phyloP scores from a whole-genome alignment of 345 rosid genomes.

The Euphorbia pulcherrima region DNA sequence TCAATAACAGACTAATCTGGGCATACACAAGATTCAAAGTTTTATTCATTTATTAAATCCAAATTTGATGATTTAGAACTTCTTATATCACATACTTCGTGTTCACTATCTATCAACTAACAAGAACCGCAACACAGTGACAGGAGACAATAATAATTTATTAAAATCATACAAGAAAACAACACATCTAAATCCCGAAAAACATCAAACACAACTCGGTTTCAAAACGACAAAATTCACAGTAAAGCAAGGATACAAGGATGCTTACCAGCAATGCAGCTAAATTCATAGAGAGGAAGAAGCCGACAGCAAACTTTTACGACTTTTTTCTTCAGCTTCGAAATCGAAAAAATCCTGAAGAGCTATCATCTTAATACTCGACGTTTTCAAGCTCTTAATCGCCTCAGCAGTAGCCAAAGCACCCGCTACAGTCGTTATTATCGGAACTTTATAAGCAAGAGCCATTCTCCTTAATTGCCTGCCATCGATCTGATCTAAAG shows the following conservation, averaged over 20 bases:
- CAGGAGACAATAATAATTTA: background rate
- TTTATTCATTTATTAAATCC: background rate
- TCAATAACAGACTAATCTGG: background rate
- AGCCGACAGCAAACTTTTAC: conserved; percentile 40
- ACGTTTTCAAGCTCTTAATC: conserved; percentile 67
- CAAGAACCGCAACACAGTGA: background rate
- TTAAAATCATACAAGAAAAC: background rate
- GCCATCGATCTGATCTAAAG: conserved; percentile 84
- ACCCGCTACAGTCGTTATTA: conserved; percentile 86
- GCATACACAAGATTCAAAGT: background rate
- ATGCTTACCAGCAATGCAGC: background rate
- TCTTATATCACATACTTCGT: background rate
- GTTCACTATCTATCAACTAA: background rate
- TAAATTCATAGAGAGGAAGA: conserved; percentile 38
- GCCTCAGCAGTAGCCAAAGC: conserved; percentile 89
- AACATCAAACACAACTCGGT: background rate
- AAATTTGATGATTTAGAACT: background rate
- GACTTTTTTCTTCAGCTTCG: conserved; percentile 23
- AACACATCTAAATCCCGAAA: background rate
- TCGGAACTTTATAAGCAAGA: conserved; percentile 86
- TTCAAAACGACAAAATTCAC: background rate
- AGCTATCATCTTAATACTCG: conserved; percentile 58
- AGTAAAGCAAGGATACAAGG: background rate
- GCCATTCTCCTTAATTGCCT: conserved; percentile 85
- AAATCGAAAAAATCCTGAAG: conserved; percentile 81